Evolutionary conservation across 129 eudicot species (phyloP).

Genomic region (Flaveria linearis): DNA sequence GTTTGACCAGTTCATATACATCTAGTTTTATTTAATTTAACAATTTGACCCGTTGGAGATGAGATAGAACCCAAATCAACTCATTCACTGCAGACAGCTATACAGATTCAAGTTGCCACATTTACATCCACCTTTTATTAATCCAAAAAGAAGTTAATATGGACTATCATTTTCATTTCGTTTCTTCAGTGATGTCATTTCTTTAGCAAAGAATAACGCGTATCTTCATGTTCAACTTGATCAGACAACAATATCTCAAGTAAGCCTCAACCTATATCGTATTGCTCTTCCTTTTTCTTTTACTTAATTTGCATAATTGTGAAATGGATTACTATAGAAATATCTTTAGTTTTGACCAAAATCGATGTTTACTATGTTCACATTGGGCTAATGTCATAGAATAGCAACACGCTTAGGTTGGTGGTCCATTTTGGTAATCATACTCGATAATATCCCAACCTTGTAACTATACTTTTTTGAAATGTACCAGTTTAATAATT

Average conservation of each 20-base stretch:
- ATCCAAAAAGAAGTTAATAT: neutral
- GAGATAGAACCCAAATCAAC: no score
- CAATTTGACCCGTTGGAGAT: neutral
- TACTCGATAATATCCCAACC: no score
- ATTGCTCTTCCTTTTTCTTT: slow-evolving; percentile 6
- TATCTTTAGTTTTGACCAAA: neutral
- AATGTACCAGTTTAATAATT: no score
- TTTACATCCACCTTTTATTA: neutral
- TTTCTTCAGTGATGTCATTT: slow-evolving; percentile 55
- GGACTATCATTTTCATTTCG: neutral
- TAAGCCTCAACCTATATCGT: slow-evolving; percentile 28
- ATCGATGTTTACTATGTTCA: neutral
- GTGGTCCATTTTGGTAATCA: neutral
- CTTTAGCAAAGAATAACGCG: slow-evolving; percentile 52
- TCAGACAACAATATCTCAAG: slow-evolving; percentile 59
- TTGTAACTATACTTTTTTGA: no score
- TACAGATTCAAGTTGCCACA: neutral
- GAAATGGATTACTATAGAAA: neutral
- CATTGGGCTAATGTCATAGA: neutral
- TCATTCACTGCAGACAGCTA: neutral
- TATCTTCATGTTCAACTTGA: slow-evolving; percentile 62
- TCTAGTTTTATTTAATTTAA: neutral
- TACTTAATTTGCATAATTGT: neutral
- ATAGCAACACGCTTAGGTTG: neutral
- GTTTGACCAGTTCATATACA: no score